Conservation (phyloP, 108 stramenopile genomes). For the Fragilariopsis cylindrus region DNA sequence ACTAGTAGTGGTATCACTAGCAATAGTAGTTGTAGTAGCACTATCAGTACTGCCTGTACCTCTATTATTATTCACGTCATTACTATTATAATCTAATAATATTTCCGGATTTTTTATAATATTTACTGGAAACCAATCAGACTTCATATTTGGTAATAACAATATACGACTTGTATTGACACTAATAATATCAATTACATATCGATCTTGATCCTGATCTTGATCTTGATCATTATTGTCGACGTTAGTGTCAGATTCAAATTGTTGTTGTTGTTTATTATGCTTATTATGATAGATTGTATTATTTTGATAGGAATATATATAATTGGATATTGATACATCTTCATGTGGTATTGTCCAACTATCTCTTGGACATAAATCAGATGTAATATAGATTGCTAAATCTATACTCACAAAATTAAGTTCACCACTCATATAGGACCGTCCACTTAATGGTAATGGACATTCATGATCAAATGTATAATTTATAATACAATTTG, state of each 20-base stretch:
- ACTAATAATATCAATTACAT: conserved; percentile 3
- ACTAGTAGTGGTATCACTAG: no score
- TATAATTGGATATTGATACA: conserved; percentile 15
- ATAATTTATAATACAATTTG: not conserved
- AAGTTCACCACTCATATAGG: conserved; percentile 31
- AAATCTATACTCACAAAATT: conserved; percentile 33
- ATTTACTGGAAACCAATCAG: not conserved
- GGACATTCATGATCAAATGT: conserved; percentile 19
- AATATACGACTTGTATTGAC: conserved; percentile 5
- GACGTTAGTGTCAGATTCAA: no score
- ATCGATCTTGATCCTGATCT: not conserved
- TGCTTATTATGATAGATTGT: not conserved
- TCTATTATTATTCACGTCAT: not conserved
- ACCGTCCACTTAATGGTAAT: conserved; percentile 21
- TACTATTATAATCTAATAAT: not conserved
- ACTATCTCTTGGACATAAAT: not conserved
- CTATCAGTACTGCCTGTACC: no score
- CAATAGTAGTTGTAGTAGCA: no score
- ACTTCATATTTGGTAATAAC: conserved; percentile 7
- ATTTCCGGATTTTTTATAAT: not conserved
- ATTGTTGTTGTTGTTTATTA: not conserved
- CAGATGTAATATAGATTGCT: conserved; percentile 24
- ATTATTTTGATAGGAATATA: conserved; percentile 13
- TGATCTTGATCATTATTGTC: not conserved
- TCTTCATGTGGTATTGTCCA: conserved; percentile 22